phyloP scores from a whole-genome alignment of 192 early-diverging fungal species.

The Rhizophagus prolifer region DNA sequence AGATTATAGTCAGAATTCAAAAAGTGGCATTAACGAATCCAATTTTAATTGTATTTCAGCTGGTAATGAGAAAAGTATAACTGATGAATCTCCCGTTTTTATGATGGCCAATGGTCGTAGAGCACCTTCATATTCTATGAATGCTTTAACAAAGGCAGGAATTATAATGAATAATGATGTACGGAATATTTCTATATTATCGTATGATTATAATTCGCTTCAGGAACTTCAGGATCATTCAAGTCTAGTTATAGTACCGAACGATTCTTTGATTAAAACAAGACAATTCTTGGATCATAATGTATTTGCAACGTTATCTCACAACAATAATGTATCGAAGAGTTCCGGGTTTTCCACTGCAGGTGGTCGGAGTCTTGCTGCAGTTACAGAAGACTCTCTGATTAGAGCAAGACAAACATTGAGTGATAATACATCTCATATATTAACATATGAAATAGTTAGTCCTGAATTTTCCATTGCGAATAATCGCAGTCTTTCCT shows the following conservation, averaged over 20 bases:
- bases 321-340: not conserved
- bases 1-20: no score
- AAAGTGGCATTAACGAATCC: no score
- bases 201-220: not conserved
- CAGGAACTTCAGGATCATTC: not conserved
- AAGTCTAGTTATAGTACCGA: not conserved
- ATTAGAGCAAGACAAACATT: not conserved
- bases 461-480: not conserved
- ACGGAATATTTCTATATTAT: not conserved
- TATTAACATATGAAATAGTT: not conserved
- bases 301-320: not conserved
- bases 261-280: not conserved
- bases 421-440: not conserved
- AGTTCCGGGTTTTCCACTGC: conserved; percentile 1
- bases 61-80: no score
- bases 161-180: no score
- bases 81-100: no score
- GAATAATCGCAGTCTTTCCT: not conserved
- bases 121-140: no score
- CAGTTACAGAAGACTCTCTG: not conserved
- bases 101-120: no score
- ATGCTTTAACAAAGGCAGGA: no score
- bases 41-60: no score
- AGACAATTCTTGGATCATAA: not conserved
- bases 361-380: not conserved